Conservation (phyloP, 371 early-diverging fungal species). For the Umbelopsis sp. region DNA sequence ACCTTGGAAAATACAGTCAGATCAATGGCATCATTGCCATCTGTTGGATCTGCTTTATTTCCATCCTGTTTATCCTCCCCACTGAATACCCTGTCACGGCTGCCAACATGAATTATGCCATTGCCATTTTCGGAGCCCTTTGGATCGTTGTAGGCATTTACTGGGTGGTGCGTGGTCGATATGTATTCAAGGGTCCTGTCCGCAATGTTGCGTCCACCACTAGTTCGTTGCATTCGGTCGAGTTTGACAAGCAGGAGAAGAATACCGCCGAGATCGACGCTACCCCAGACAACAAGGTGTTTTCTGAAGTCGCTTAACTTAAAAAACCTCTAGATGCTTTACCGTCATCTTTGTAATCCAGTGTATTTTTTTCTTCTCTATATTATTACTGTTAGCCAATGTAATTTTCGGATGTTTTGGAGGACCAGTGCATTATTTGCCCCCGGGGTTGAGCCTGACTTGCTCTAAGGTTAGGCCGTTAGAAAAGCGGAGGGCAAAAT, state of each 20-base stretch:
- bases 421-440: too few relatives aligned
- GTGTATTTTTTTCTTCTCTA: background rate
- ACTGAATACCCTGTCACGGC: conserved; percentile 42
- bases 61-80: conserved; percentile 53
- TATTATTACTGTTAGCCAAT: too few relatives aligned
- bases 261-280: background rate
- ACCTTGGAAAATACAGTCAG: conserved; percentile 48
- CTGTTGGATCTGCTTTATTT: conserved; percentile 46
- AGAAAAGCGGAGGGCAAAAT: background rate
- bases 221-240: conserved; percentile 6
- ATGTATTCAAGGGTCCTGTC: conserved; percentile 65
- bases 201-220: conserved; percentile 27
- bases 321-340: too few relatives aligned
- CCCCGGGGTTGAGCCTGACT: too few relatives aligned
- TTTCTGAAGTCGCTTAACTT: background rate
- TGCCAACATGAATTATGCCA: conserved; percentile 63
- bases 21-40: conserved; percentile 41
- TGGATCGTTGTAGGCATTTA: conserved; percentile 48
- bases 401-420: background rate
- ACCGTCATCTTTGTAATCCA: background rate
- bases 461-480: too few relatives aligned
- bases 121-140: conserved; percentile 40
- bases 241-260: conserved; percentile 5
- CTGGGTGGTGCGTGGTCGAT: conserved; percentile 54
- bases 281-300: too few relatives aligned